Base-by-base conservation (phyloP, 495 filamentous ascomycete genomes). In the Penicillium simplicissimum region DNA sequence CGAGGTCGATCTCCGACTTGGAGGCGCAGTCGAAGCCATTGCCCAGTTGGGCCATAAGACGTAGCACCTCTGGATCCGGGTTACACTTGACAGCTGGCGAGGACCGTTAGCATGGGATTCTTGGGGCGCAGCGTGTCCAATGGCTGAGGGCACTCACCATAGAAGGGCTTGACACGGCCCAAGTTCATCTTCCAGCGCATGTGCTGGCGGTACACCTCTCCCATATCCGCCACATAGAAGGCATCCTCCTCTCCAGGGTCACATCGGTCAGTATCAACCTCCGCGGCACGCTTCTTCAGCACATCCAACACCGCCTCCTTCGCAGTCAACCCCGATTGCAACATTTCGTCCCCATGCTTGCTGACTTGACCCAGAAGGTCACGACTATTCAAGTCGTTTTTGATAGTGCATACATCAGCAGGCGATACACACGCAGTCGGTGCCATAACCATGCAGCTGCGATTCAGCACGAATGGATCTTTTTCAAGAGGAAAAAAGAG, bases 11-110 rank as follows among this genome's bases (percentile, higher is more conserved):
- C 80, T 99, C 95, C 55, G 86, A 80, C 84, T 97, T 97, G 71
- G 96, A 98, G 56, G 95, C 95, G 75, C 95, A 99, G 77, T 99
- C 95, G 75, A 99, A 99, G 60, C 96, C 95, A 61, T 92, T 93
- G 64, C 93, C 95, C 53, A 97, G 83, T 59, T 85, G 84, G 63
- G 91, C 86, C 70, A 99, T 86, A 55, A 98, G 88, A 68, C 90
- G 87, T 60, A 99, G 78, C 48, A 99, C 87, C 76, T 90, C 90
- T 3, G 88, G 86, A 76, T 98, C 95, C 11, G 92, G 92, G 82
- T 99, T 98, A 74, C 95, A 98, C 79, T 99, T 99, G 79, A 99
- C 93, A 61, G 95, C 94, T 96, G 66, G 45, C 49, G 14, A 2
- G 25, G 23, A 52, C 28, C 23, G 33, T 60, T 49, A 55, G 53